Evolutionary conservation across 108 stramenopile species (phyloP).

Genomic region (Nitzschia palea): DNA sequence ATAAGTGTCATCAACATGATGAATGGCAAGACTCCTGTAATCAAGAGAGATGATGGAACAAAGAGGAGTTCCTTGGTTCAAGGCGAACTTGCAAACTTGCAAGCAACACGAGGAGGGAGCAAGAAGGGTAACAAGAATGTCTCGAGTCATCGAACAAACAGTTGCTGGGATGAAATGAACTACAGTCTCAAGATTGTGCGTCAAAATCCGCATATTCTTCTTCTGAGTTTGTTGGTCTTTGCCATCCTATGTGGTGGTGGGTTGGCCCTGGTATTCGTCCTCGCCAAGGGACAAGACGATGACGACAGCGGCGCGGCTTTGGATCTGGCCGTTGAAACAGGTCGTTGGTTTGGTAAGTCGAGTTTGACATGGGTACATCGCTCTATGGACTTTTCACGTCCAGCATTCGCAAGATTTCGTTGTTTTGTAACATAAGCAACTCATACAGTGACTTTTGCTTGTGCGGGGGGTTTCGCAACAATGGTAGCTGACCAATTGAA

Average conservation of each 20-base stretch:
- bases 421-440: background rate
- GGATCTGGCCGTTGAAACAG: conserved; percentile 37
- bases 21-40: too few relatives aligned
- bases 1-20: too few relatives aligned
- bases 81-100: too few relatives aligned
- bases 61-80: too few relatives aligned
- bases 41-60: too few relatives aligned
- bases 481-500: conserved; percentile 34
- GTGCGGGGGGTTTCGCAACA: too few relatives aligned
- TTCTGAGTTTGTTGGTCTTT: conserved; percentile 21
- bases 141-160: too few relatives aligned
- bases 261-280: conserved; percentile 6
- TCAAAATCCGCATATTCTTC: conserved; percentile 4
- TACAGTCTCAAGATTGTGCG: background rate
- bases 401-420: background rate
- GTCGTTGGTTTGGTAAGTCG: conserved; percentile 30
- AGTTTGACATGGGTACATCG: background rate
- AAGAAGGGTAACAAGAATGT: too few relatives aligned
- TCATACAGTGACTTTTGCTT: too few relatives aligned
- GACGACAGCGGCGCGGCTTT: background rate
- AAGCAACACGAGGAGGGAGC: too few relatives aligned
- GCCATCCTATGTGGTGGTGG: conserved; percentile 4
- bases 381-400: conserved; percentile 1
- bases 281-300: conserved; percentile 9
- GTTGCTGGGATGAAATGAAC: background rate